These are phyloP conservation scores for Colletotrichum sansevieriae DNA, from an alignment of 2,329 filamentous ascomycete genomes.

Conservation along the genomic window DNA sequence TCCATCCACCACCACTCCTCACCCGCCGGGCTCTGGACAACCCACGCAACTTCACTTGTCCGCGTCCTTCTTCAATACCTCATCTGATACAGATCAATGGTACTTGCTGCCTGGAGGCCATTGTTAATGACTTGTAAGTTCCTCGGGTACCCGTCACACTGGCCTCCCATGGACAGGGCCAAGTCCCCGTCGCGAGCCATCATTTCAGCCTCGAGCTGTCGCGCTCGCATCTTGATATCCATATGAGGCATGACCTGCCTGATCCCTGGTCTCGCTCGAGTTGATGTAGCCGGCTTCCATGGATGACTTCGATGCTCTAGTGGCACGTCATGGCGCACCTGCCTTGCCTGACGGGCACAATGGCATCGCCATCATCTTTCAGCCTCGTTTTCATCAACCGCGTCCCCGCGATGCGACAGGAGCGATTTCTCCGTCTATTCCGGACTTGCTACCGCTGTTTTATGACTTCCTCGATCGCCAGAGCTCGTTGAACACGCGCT, in stretches of 20 bases:
- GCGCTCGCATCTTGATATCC: constrained; percentile 53
- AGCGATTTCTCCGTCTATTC: constrained; percentile 51
- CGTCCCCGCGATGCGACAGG: constrained; percentile 59
- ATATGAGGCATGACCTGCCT: constrained; percentile 46
- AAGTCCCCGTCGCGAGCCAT: constrained; percentile 53
- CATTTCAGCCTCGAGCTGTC: constrained; percentile 49
- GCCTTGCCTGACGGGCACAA: constrained; percentile 52
- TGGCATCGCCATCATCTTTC: constrained; percentile 58
- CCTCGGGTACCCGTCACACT: constrained; percentile 46
- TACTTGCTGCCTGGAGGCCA: constrained; percentile 54
- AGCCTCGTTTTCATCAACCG: constrained; percentile 63
- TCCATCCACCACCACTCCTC: constrained; percentile 43
- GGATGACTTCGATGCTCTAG: constrained; percentile 51
- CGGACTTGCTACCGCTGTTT: constrained; percentile 58
- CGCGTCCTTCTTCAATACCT: constrained; percentile 28
- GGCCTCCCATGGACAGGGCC: constrained; percentile 50
- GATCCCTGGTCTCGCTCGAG: constrained; percentile 44
- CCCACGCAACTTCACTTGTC: constrained; percentile 39
- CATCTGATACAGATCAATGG: constrained; percentile 29
- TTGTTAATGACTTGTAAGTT: constrained; percentile 67
- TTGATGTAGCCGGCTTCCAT: constrained; percentile 54
- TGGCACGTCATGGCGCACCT: constrained; percentile 43
- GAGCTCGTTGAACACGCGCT: constrained; percentile 60
- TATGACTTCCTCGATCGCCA: constrained; percentile 48
- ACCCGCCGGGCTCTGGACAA: constrained; percentile 40